Conservation (phyloP, 1,284 basidiomycete species). For the Marasmius oreades region DNA sequence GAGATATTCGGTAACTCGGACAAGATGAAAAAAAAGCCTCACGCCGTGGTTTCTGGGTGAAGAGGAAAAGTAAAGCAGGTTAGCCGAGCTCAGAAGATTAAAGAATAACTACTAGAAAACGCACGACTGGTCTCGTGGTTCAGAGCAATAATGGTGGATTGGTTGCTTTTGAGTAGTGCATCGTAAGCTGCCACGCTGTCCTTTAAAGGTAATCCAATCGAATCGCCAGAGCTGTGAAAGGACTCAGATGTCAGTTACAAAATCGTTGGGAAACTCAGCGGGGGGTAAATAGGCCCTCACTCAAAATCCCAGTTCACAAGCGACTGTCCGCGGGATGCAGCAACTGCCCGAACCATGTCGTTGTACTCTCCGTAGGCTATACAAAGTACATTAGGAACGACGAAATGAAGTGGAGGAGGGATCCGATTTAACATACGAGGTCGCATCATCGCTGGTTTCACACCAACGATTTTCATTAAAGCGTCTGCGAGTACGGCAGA, state of each 20-base stretch:
- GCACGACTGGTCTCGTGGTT: neutral
- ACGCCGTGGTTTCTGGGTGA: neutral
- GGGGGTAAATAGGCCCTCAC: neutral
- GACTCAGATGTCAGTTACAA: neutral
- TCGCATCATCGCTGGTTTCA: neutral
- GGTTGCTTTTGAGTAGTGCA: neutral
- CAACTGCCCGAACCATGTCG: neutral
- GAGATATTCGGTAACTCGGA: neutral
- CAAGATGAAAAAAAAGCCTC: too few species aligned
- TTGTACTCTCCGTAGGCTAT: neutral
- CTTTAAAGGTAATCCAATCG: neutral
- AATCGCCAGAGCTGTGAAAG: neutral
- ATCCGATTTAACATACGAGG: neutral
- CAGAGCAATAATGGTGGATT: neutral
- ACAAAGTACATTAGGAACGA: too few species aligned
- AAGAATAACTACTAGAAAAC: neutral
- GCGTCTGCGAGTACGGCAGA: neutral
- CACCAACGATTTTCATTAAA: neutral
- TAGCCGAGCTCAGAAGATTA: neutral
- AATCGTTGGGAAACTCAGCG: neutral
- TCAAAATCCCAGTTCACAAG: slow-evolving; percentile 2
- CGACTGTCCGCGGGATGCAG: neutral
- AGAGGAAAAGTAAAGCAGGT: neutral
- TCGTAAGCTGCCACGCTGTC: neutral
- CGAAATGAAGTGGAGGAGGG: neutral